Base-by-base conservation (phyloP, 2,329 filamentous ascomycete genomes). In the Pyrenochaeta sp. region DNA sequence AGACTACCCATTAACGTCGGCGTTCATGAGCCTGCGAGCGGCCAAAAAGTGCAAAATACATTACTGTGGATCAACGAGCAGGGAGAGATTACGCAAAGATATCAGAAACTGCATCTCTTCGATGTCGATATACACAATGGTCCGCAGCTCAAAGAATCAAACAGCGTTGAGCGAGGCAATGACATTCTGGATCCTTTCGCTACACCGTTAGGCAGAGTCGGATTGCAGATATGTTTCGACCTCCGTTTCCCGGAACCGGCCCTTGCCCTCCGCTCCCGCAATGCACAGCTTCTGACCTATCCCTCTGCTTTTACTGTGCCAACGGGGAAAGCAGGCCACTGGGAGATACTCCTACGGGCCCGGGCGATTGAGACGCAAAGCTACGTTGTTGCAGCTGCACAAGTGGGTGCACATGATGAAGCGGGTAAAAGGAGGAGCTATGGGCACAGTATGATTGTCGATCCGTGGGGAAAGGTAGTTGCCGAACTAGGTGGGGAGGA, bases 81-180 rank as follows among this genome's bases (percentile, higher is more conserved):
- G 0, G 88, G 88, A 0, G 69, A 80, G 4, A 86, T 90, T 23
- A 75, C 77, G 1, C 81, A 87, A 12, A 78, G 82, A 17, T 97
- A 97, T 77, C 90, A 96, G 74, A 98, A 98, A 75, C 79, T 97
- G 29, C 93, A 97, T 73, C 83, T 97, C 12, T 97, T 98, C 76
- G 92, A 97, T 73, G 83, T 87, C 53, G 82, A 82, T 36, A 83
- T 87, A 52, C 77, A 82, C 49, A 78, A 78, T 20, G 85, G 85
- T 0, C 86, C 87, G 0, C 74, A 80, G 0, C 72, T 90, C 58
- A 85, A 82, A 61, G 88, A 91, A 71, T 88, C 85, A 69, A 77
- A 81, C 53, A 89, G 83, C 40, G 90, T 92, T 0, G 88, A 93
- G 44, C 58, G 40, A 10, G 64, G 67, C 0, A 75, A 75, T 23